These are phyloP conservation scores for Schizochytrium sp. DNA, from an alignment of 108 stramenopile genomes.

Conservation along the genomic window DNA sequence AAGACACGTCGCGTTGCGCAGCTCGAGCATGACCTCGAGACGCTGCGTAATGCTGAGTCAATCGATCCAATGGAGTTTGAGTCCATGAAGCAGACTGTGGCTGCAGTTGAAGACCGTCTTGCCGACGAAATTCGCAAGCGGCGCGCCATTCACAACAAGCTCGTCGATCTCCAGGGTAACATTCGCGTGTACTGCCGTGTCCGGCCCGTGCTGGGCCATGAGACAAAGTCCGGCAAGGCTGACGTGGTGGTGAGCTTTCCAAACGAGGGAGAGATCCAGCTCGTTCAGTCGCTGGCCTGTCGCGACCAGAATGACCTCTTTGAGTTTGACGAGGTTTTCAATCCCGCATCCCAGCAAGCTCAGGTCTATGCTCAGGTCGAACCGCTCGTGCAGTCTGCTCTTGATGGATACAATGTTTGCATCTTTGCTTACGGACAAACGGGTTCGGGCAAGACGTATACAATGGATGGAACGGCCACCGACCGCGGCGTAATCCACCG, in stretches of 20 bases:
- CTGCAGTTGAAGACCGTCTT: neutral
- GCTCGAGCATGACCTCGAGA: neutral
- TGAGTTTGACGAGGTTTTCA: slow-evolving; percentile 55
- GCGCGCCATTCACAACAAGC: slow-evolving; percentile 31
- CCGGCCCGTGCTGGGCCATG: slow-evolving; percentile 35
- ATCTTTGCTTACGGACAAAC: slow-evolving; percentile 51
- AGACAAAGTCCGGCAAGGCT: slow-evolving; percentile 16
- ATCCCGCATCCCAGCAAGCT: slow-evolving; percentile 30
- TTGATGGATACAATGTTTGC: slow-evolving; percentile 46
- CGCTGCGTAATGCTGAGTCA: neutral
- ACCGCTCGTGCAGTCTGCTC: slow-evolving; percentile 36
- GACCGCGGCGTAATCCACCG: slow-evolving; percentile 51
- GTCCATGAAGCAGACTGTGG: neutral
- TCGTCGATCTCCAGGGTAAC: slow-evolving; percentile 55
- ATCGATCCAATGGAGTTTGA: neutral
- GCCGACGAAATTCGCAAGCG: slow-evolving; percentile 21
- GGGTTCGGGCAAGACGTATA: slow-evolving; percentile 49
- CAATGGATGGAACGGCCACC: slow-evolving; percentile 43
- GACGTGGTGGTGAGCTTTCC: neutral
- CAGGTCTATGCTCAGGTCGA: slow-evolving; percentile 41
- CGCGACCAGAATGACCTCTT: slow-evolving; percentile 24
- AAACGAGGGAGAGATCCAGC: neutral
- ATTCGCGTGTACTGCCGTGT: slow-evolving; percentile 54
- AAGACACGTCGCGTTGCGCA: neutral
- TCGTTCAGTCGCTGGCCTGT: neutral